Evolutionary conservation across 352 stramenopile species (phyloP), one percentile per base, ranked within the genome.

Genomic region (Proteromonas lacertae): DNA sequence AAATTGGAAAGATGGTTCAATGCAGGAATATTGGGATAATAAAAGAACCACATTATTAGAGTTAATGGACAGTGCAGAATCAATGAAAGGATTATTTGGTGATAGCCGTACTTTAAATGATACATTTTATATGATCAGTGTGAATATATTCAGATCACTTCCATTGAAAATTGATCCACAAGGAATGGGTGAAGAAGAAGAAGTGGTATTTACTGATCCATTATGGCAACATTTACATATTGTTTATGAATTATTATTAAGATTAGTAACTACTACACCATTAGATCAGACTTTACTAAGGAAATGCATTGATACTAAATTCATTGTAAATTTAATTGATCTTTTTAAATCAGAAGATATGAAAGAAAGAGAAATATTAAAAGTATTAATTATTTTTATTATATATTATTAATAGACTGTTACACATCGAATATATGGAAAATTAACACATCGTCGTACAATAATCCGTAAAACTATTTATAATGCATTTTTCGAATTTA

Each of bases 351-450:
- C 61, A 17, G 81, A 96, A 52, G 84, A 97, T 61, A 79, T 78
- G 40, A 69, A 83, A 29, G 84, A 97, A 56, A 60, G 84, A 28
- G 84, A 67, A 44, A 58, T 31, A n/a, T n/a, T n/a, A n/a, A n/a
- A n/a, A n/a, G n/a, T n/a, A n/a, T n/a, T n/a, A n/a, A n/a, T n/a
- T n/a, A n/a, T n/a, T n/a, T n/a, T n/a, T n/a, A n/a, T n/a, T n/a
- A n/a, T n/a, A n/a, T n/a, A 97, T 46, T 97, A 94, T 52, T 58
- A 96, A 25, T 96, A 97, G 59, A 97, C 83, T 3, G 93, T 96
- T 43, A 53, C 93, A 33, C 84, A 97, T 48, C 72, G 84, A 29
- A 93, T 97, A 31, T 97, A 97, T 53, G 80, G 80, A 53, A 96
- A 97, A 51, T 93, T 95, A 48, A 97, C 93, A 72, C 81, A 66